Conservation (phyloP, 148 eudicot genomes). For the Cornus suecica region DNA sequence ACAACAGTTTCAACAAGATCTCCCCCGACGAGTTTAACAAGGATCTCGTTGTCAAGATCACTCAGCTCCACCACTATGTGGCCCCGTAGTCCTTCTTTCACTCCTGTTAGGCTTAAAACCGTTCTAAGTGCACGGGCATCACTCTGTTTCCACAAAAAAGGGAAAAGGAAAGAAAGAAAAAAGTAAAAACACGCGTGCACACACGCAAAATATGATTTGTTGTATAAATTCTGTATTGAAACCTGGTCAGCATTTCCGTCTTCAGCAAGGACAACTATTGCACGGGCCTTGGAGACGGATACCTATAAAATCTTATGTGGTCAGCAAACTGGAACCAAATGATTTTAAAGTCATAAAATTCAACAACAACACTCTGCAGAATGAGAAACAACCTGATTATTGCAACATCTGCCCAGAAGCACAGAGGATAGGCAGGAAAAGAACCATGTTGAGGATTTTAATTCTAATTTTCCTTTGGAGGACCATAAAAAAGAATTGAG, state of each 20-base stretch:
- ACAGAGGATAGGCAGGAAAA: background rate
- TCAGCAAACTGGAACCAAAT: conserved; percentile 10
- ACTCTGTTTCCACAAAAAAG: conserved; percentile 31
- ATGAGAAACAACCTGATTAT: background rate
- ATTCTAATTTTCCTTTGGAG: background rate
- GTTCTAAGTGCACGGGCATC: conserved; percentile 66
- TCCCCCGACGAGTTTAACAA: conserved; percentile 63
- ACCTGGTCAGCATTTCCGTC: conserved; percentile 72
- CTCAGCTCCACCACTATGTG: conserved; percentile 62
- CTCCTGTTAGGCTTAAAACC: conserved; percentile 58
- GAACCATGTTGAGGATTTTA: background rate
- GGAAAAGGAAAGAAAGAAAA: too few species aligned
- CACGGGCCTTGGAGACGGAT: conserved; percentile 63
- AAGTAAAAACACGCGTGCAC: too few species aligned
- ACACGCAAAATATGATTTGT: background rate
- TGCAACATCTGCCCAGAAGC: conserved; percentile 7
- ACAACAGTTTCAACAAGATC: conserved; percentile 66
- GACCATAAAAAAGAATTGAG: background rate
- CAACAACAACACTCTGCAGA: background rate
- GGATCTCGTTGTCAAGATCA: conserved; percentile 63
- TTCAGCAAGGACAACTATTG: conserved; percentile 61
- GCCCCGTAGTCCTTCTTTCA: conserved; percentile 48
- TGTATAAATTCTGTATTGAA: background rate
- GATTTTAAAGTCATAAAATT: background rate
- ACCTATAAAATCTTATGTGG: conserved; percentile 27